Base-by-base conservation (phyloP, 805 yeast genomes). In the Wickerhamiella lipophila region DNA sequence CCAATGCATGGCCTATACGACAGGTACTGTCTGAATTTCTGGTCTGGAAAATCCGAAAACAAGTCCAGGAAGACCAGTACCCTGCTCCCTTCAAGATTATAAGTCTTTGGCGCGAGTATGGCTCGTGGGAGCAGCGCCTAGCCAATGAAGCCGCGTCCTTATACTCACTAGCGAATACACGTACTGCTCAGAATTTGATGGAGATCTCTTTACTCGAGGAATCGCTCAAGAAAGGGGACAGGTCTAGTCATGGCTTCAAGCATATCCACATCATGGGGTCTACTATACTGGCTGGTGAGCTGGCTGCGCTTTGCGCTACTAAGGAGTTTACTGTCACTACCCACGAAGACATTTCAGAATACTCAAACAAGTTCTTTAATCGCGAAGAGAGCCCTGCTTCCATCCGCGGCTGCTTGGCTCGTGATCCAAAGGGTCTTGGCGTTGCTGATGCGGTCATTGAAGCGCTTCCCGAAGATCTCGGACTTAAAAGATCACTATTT, bases 71-170 rank as follows among this genome's bases (percentile, higher is more conserved):
- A 15, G 5, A 7, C 26, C 36, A 45, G 16, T 45, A 45, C 29
- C 48, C 48, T 29, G 16, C 42, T 2, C 48, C 48, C 5, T 45
- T 36, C 29, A 18, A 13, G 8, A 45, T 45, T 8, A 45, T 45
- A 15, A 25, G 26, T 6, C 35, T 45, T 9, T 45, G 48, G 48
- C 16, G 42, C 22, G 36, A 26, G 21, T 45, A 26, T 18, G 48
- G 48, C 9, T 11, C 25, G 2, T 11, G 25, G 5, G 32, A 36
- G 39, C 27, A 35, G n/a, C 42, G 48, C 8, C 18, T 45, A 6
- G 36, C 19, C 3, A 36, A 45, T 11, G 48, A 45, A 25, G 42
- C 48, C 16, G 42, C 42, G 6, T 35, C 42, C 7, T 8, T 45
- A 6, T 26, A 7, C n/a, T 29, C 27, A 2, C 29, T 45, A 12